These are phyloP conservation scores for Taiozyma onychis DNA, from an alignment of 1,139 yeast genomes.

Conservation along the genomic window DNA sequence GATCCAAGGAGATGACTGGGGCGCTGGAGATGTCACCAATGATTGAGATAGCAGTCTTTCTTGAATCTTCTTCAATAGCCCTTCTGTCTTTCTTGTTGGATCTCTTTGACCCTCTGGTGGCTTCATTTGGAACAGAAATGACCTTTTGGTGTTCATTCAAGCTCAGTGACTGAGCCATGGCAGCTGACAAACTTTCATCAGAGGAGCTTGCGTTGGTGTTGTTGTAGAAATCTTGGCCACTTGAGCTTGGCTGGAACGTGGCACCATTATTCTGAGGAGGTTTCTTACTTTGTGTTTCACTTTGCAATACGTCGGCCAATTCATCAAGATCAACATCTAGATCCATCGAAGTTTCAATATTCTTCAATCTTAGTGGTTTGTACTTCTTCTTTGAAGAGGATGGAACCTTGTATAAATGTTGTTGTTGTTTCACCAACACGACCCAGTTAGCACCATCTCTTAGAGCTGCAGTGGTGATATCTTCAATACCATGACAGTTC, in stretches of 20 bases:
- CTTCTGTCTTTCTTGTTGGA: slow-evolving; percentile 74
- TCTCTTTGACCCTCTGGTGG: slow-evolving; percentile 62
- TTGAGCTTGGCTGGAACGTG: slow-evolving; percentile 2
- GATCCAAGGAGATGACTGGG: slow-evolving; percentile 73
- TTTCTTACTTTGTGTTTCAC: slow-evolving; percentile 28
- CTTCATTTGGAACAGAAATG: slow-evolving; percentile 57
- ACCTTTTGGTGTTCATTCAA: slow-evolving; percentile 46
- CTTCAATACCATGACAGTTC: slow-evolving; percentile 56
- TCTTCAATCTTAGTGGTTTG: slow-evolving; percentile 71
- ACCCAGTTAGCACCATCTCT: slow-evolving; percentile 72
- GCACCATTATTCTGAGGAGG: slow-evolving; percentile 13
- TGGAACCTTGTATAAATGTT: slow-evolving; percentile 22
- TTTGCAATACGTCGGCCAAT: slow-evolving; percentile 41
- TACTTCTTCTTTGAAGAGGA: slow-evolving; percentile 41
- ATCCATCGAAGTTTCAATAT: slow-evolving; percentile 54
- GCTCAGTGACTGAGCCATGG: slow-evolving; percentile 15
- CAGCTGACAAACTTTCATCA: slow-evolving; percentile 19
- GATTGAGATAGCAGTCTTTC: slow-evolving; percentile 50
- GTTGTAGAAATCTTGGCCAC: slow-evolving; percentile 15
- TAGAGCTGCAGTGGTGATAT: slow-evolving; percentile 57
- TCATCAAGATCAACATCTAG: slow-evolving; percentile 68
- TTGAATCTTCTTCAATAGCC: slow-evolving; percentile 73
- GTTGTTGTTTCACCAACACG: slow-evolving; percentile 62
- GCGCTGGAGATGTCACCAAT: slow-evolving; percentile 52
- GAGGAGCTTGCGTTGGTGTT: slow-evolving; percentile 23